A percentile compares a stretch with the other conserved stretches of the same genome.
Conservation (phyloP, 768 basidiomycete species). For the Kwoniella dendrophila region DNA sequence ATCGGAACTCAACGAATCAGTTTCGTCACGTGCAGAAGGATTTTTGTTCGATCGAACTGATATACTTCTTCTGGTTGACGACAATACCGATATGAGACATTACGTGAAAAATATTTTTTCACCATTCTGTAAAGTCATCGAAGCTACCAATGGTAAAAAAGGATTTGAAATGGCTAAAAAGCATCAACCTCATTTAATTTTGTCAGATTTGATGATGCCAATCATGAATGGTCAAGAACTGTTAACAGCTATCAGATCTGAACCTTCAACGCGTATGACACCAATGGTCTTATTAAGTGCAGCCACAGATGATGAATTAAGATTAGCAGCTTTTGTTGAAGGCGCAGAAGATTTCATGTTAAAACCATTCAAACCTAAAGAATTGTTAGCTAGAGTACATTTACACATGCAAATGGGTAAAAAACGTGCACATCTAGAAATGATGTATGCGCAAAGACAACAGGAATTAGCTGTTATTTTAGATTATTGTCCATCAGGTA, state of each 20-base stretch:
- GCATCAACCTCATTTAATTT: slow-evolving; percentile 45
- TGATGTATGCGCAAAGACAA: slow-evolving; percentile 26
- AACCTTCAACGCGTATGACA: slow-evolving; percentile 33
- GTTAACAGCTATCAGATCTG: slow-evolving; percentile 35
- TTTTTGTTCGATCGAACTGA: slow-evolving; percentile 49
- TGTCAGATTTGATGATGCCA: slow-evolving; percentile 57
- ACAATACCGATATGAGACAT: slow-evolving; percentile 50
- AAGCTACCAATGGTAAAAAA: slow-evolving; percentile 50
- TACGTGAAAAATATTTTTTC: slow-evolving; percentile 50
- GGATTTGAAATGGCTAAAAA: slow-evolving; percentile 32
- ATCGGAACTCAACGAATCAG: slow-evolving; percentile 15
- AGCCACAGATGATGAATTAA: slow-evolving; percentile 49
- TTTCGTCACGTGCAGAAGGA: slow-evolving; percentile 27
- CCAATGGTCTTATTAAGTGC: slow-evolving; percentile 54
- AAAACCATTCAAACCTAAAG: slow-evolving; percentile 56
- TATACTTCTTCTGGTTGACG: slow-evolving; percentile 50
- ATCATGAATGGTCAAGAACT: slow-evolving; percentile 37
- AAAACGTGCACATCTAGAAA: slow-evolving; percentile 34
- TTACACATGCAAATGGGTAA: slow-evolving; percentile 58
- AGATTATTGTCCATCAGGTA: slow-evolving; percentile 38
- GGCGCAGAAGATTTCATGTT: slow-evolving; percentile 55
- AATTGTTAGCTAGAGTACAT: slow-evolving; percentile 55
- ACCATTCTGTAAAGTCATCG: slow-evolving; percentile 50
- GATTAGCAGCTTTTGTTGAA: slow-evolving; percentile 48
- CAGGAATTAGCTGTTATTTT: slow-evolving; percentile 31